Conservation (phyloP, 192 early-diverging fungal species). For the Coemansia sp. region DNA sequence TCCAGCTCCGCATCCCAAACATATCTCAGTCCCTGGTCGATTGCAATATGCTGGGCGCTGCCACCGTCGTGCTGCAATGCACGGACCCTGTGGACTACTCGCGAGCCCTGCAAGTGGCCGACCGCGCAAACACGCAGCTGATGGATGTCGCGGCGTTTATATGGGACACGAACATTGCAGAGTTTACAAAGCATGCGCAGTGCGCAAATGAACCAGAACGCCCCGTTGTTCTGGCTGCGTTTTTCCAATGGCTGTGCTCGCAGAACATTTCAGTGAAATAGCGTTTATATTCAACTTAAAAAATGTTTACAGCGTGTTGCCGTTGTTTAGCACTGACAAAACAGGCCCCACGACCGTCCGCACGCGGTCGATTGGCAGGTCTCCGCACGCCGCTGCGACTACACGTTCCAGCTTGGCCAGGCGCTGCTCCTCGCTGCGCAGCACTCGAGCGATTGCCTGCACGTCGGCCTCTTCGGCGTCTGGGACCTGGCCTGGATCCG, state of each 20-base stretch:
- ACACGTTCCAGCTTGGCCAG: conserved; percentile 55
- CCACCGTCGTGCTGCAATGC: conserved; percentile 37
- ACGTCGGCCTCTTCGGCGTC: conserved; percentile 37
- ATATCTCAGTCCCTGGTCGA: conserved; percentile 19
- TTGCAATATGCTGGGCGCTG: conserved; percentile 25
- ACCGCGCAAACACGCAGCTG: conserved; percentile 30
- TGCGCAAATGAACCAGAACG: too few species aligned
- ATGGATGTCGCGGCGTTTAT: conserved; percentile 27
- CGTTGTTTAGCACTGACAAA: conserved; percentile 50
- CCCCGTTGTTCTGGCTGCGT: too few species aligned
- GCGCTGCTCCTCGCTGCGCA: conserved; percentile 39
- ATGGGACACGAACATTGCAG: conserved; percentile 46
- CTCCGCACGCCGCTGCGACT: conserved; percentile 50
- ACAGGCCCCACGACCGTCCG: conserved; percentile 51
- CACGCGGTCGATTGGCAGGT: conserved; percentile 50
- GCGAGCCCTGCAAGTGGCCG: conserved; percentile 25
- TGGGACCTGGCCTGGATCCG: background rate
- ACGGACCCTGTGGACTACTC: conserved; percentile 17
- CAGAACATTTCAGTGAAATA: too few species aligned
- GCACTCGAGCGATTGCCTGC: conserved; percentile 26
- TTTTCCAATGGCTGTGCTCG: too few species aligned
- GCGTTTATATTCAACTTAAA: too few species aligned
- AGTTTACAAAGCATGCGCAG: conserved; percentile 34
- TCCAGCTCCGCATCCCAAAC: conserved; percentile 15
- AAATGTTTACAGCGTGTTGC: conserved; percentile 27